Conservation (phyloP, 2,329 filamentous ascomycete genomes). For the Tolypocladium inflatum region DNA sequence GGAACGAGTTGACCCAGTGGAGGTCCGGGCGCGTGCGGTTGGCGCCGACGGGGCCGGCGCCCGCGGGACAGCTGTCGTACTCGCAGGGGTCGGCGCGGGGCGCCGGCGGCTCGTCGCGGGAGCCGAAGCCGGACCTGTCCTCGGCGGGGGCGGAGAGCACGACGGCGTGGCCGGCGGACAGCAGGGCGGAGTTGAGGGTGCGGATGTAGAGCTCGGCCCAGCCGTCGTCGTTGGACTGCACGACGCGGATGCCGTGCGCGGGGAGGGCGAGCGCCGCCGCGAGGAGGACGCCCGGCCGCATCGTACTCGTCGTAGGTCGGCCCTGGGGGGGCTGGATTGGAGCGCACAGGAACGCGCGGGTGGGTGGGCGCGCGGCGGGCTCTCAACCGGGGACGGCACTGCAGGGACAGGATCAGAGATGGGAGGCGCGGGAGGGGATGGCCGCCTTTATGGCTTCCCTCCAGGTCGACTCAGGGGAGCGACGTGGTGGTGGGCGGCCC, state of each 20-base stretch:
- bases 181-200: constrained; percentile 46
- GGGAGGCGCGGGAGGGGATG: too few relatives aligned
- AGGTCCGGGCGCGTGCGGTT: constrained; percentile 48
- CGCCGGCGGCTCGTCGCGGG: constrained; percentile 33
- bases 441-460: too few relatives aligned
- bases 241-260: constrained; percentile 33
- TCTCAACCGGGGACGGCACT: too few relatives aligned
- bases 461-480: too few relatives aligned
- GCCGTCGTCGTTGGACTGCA: constrained; percentile 64
- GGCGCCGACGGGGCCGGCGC: constrained; percentile 44
- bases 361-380: background rate
- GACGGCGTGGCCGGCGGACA: constrained; percentile 45
- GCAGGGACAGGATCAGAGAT: too few relatives aligned
- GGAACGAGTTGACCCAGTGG: constrained; percentile 65
- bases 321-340: too few relatives aligned
- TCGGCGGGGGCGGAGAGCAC: constrained; percentile 58
- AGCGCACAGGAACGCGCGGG: background rate
- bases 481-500: too few relatives aligned
- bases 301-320: background rate
- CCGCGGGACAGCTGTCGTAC: constrained; percentile 50
- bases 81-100: constrained; percentile 43
- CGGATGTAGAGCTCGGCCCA: constrained; percentile 63
- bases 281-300: background rate
- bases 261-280: background rate
- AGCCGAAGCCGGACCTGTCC: constrained; percentile 54